These are phyloP conservation scores for Pseudohalonectria lignicola DNA, from an alignment of 2,329 filamentous ascomycete genomes.

Conservation along the genomic window DNA sequence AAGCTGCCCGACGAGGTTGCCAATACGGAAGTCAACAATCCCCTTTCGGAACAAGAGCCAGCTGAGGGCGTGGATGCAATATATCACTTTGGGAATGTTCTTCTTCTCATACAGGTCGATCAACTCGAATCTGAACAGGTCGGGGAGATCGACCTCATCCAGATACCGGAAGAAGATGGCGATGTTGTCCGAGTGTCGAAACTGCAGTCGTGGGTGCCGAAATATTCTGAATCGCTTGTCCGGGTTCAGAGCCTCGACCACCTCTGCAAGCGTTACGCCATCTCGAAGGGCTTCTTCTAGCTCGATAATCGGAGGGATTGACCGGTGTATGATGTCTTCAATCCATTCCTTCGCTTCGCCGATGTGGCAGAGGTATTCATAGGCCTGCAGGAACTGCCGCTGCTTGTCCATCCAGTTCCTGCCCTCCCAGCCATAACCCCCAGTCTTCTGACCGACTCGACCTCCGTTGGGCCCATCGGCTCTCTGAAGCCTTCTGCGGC, in stretches of 20 bases:
- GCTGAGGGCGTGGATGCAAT: conserved; percentile 93
- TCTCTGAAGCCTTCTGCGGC: conserved; percentile 72
- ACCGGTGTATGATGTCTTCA: conserved; percentile 73
- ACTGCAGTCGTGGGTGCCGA: conserved; percentile 74
- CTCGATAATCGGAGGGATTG: conserved; percentile 85
- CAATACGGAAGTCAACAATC: conserved; percentile 90
- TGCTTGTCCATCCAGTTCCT: conserved; percentile 99
- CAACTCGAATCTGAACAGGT: conserved; percentile 92
- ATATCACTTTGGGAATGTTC: conserved; percentile 98
- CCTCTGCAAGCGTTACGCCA: conserved; percentile 87
- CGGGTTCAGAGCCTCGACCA: conserved; percentile 81
- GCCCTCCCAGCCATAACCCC: conserved; percentile 62
- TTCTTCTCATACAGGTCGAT: conserved; percentile 99
- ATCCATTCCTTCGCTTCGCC: conserved; percentile 99
- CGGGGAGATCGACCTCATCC: conserved; percentile 82
- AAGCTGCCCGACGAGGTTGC: conserved; percentile 89
- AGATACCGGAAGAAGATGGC: conserved; percentile 92
- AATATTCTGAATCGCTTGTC: conserved; percentile 73
- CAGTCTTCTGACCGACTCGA: conserved; percentile 31
- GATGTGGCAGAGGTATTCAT: conserved; percentile 97
- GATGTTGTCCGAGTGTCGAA: conserved; percentile 95
- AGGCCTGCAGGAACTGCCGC: conserved; percentile 88
- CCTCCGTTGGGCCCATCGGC: conserved; percentile 40
- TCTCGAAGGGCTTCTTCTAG: conserved; percentile 86
- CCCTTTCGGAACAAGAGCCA: conserved; percentile 96